These are phyloP conservation scores for Lactarius deliciosus DNA, from an alignment of 768 basidiomycete genomes.

Conservation along the genomic window DNA sequence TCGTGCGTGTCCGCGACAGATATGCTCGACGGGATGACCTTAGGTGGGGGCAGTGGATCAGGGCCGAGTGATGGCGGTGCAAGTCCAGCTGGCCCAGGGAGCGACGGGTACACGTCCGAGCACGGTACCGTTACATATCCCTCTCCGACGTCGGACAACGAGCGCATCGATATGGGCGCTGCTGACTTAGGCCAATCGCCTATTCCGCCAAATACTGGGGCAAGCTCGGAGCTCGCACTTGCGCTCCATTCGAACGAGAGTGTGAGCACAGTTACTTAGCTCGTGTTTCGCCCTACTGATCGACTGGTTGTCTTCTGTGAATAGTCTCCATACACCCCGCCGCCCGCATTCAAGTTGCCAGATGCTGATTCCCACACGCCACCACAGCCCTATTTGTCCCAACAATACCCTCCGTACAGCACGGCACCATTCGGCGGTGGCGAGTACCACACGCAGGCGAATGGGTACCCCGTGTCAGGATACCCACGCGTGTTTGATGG, in stretches of 20 bases:
- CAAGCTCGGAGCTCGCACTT: slow-evolving; percentile 24
- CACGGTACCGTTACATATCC: slow-evolving; percentile 27
- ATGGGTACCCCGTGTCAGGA: slow-evolving; percentile 10
- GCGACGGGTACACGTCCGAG: slow-evolving; percentile 26
- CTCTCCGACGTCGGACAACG: slow-evolving; percentile 27
- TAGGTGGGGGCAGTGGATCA: slow-evolving; percentile 8
- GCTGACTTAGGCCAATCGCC: slow-evolving; percentile 12
- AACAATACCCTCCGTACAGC: slow-evolving; percentile 12
- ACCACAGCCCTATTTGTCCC: slow-evolving; percentile 12
- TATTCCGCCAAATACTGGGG: slow-evolving; percentile 3
- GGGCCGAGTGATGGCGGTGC: slow-evolving; percentile 13
- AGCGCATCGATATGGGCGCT: slow-evolving; percentile 16
- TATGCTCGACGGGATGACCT: slow-evolving; percentile 20
- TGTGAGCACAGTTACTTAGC: slow-evolving; percentile 2
- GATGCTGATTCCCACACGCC: slow-evolving; percentile 10
- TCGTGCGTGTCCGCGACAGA: slow-evolving; percentile 29
- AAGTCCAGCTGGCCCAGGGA: slow-evolving; percentile 13
- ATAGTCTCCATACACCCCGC: slow-evolving; percentile 23
- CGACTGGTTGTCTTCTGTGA: background rate
- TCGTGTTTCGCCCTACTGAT: background rate
- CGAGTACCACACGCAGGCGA: slow-evolving; percentile 22
- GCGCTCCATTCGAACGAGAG: slow-evolving; percentile 27
- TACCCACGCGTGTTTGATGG: slow-evolving; percentile 18
- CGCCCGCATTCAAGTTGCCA: slow-evolving; percentile 24
- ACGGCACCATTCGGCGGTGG: slow-evolving; percentile 8